These are phyloP conservation scores for Aurifilum marmelostoma DNA, from an alignment of 2,329 filamentous ascomycete species.

Conservation along the genomic window DNA sequence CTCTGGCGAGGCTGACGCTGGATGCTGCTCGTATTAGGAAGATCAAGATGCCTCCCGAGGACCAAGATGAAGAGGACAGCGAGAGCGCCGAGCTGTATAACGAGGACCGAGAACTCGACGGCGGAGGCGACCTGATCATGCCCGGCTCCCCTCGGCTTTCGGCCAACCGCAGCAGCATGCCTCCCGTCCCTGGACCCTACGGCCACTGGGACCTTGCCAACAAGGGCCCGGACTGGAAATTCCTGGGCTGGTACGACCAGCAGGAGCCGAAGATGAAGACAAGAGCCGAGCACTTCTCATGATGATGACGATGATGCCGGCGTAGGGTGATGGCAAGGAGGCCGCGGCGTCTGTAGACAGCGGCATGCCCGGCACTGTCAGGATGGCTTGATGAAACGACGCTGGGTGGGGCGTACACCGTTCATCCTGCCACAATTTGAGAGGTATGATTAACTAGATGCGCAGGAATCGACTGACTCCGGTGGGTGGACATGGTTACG, in stretches of 20 bases:
- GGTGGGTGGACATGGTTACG: background rate
- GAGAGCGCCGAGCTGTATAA: constrained; percentile 2
- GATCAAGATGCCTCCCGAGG: constrained; percentile 27
- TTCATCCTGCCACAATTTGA: background rate
- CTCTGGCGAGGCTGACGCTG: constrained; percentile 30
- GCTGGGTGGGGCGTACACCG: background rate
- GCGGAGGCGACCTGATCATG: constrained; percentile 17
- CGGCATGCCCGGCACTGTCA: background rate
- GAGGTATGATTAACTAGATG: background rate
- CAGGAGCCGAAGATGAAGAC: constrained; percentile 30
- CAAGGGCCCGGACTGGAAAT: constrained; percentile 30
- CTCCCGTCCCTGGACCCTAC: constrained; percentile 27
- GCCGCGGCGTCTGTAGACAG: background rate
- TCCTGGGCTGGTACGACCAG: constrained; percentile 28
- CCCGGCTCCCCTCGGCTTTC: constrained; percentile 20
- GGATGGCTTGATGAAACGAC: background rate
- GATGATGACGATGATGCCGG: background rate
- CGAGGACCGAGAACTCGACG: constrained; percentile 9
- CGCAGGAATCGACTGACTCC: background rate
- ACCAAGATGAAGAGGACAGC: constrained; percentile 6
- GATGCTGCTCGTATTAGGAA: constrained; percentile 30
- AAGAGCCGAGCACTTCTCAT: constrained; percentile 22
- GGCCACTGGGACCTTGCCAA: constrained; percentile 30
- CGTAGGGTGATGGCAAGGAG: background rate
- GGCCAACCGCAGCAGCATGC: constrained; percentile 19